A percentile compares a stretch with the other conserved stretches of the same genome.
Conservation (phyloP, 176 grass and related monocot genomes). For the Aegilops umbellulata region DNA sequence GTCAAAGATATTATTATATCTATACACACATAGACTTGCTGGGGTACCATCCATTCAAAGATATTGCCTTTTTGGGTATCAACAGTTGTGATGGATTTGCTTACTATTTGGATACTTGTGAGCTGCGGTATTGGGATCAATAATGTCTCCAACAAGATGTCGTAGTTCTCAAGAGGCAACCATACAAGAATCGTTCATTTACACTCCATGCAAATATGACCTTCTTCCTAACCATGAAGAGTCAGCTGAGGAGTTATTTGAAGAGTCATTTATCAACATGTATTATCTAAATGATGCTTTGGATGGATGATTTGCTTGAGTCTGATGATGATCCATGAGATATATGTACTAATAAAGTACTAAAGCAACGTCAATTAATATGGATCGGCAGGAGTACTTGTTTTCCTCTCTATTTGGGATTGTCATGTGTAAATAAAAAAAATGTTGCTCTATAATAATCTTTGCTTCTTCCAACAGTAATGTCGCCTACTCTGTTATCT, state of each 20-base stretch:
- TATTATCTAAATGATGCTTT: no score
- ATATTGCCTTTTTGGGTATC: background rate
- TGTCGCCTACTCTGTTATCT: no score
- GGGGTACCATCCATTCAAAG: constrained; percentile 16
- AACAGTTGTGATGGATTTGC: background rate
- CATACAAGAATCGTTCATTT: background rate
- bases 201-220: background rate
- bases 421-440: no score
- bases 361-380: no score
- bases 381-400: no score
- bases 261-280: no score
- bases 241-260: background rate
- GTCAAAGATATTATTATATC: background rate
- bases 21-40: background rate
- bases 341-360: no score
- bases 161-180: background rate
- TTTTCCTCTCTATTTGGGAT: no score
- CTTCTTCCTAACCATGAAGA: background rate
- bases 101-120: background rate
- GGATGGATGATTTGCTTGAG: no score
- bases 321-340: no score
- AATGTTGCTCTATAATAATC: no score
- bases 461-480: no score
- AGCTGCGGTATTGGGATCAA: background rate
- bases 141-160: background rate